Base-by-base conservation (phyloP, 768 basidiomycete genomes). In the Phanerochaete sordida region DNA sequence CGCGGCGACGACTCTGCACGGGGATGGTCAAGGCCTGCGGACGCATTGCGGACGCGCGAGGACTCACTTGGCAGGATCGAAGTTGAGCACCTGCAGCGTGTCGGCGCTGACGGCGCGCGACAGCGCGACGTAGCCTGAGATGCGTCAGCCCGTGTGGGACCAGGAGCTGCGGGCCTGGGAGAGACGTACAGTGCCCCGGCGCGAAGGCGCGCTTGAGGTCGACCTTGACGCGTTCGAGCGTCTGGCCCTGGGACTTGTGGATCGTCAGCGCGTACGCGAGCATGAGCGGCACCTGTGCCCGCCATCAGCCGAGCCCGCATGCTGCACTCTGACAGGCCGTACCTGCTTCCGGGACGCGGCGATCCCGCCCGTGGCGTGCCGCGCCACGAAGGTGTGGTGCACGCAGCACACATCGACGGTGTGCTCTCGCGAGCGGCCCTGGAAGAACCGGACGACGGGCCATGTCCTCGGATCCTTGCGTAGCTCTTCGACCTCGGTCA, bases 171-270 rank as follows among this genome's bases (percentile, higher is more conserved):
- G n/a, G n/a, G n/a, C n/a, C n/a, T n/a, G n/a, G n/a, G 39, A 24
- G 35, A 37, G 37, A 55, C 70, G 54, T 51, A 85, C 88, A 88
- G 83, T 91, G 85, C 4, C 88, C 88, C 57, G 82, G 85, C 69
- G 89, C 93, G 73, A 95, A 95, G 1, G 84, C 87, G 39, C 81
- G 79, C 59, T 75, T 70, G 28, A 95, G 79, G 67, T 94, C 85
- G 3, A 95, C 88, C 61, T 86, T 89, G 60, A 95, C 90, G 52
- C 90, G 79, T 55, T 91, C 84, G 44, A 95, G 74, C 0, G 93
- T 95, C 70, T 94, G 93, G 0, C 93, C 93, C 69, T 96, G 93
- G 2, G 87, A 87, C 69, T 95, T 95, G 74, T 94, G 91, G 39
- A 95, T 86, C 46, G 86, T 88, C 68, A 94, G 77, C 0, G 92